Percentiles rank a stretch among this genome's conserved stretches.
Conservation (phyloP, 1,284 basidiomycete species). For the Tremellales sp. region DNA sequence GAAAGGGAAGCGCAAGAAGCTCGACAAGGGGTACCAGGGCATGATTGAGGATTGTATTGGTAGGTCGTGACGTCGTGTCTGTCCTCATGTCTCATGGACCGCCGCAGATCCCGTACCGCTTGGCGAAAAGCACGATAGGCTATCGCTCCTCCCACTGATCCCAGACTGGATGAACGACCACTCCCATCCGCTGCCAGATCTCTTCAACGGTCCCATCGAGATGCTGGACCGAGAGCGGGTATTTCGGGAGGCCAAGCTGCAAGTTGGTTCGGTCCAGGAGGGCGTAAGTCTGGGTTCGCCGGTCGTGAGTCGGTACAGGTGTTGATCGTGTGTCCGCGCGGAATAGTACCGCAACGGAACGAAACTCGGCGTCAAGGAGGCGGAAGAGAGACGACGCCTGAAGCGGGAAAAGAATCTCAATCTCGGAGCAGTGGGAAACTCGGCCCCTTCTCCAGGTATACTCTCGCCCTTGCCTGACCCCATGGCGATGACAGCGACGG, state of each 20-base stretch:
- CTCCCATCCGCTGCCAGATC: slow-evolving; percentile 8
- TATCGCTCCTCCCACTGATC: slow-evolving; percentile 26
- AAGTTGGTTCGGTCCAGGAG: slow-evolving; percentile 29
- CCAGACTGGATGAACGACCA: slow-evolving; percentile 13
- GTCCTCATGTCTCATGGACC: not conserved
- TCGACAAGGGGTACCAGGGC: slow-evolving; percentile 41
- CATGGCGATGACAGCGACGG: too few species aligned
- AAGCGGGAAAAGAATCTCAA: too few species aligned
- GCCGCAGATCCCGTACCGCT: slow-evolving; percentile 32
- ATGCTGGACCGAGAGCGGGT: slow-evolving; percentile 20
- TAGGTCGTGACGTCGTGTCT: slow-evolving; percentile 13
- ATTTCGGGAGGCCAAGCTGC: slow-evolving; percentile 28
- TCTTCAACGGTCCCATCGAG: slow-evolving; percentile 15
- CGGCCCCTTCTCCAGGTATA: too few species aligned
- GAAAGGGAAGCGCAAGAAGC: slow-evolving; percentile 6
- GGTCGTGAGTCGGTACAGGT: not conserved
- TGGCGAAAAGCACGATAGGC: slow-evolving; percentile 21
- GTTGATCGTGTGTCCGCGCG: not conserved
- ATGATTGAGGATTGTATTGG: slow-evolving; percentile 44
- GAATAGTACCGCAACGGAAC: slow-evolving; percentile 30
- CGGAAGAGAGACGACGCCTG: too few species aligned
- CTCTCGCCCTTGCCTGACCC: too few species aligned
- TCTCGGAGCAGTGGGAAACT: not conserved
- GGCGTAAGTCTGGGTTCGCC: slow-evolving; percentile 22
- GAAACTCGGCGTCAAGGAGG: slow-evolving; percentile 32